Percentiles rank a stretch among this genome's conserved stretches.
These are phyloP conservation scores for Mangifera indica DNA, from an alignment of 345 rosid genomes.

Conservation along the genomic window DNA sequence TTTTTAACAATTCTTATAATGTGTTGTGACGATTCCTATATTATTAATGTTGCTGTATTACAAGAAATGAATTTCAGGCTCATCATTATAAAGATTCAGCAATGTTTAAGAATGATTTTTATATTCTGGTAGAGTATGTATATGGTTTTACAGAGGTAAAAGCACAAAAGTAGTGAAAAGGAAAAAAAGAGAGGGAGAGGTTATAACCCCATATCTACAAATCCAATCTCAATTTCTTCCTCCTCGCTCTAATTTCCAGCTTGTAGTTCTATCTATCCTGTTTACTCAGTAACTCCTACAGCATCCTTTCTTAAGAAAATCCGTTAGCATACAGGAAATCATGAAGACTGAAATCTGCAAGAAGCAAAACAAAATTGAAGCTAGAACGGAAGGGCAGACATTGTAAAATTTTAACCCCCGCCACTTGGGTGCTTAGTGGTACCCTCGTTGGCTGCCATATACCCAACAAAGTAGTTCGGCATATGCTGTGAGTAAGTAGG, in stretches of 20 bases:
- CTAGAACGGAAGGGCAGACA: not conserved
- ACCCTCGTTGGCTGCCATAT: constrained; percentile 25
- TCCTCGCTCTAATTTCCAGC: not conserved
- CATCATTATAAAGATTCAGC: too few species aligned
- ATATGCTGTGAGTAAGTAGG: constrained; percentile 43
- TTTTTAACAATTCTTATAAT: too few species aligned
- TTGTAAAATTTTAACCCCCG: constrained; percentile 10
- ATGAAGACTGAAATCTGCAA: not conserved
- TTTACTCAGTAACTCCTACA: not conserved
- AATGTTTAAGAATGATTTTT: not conserved
- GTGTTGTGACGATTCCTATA: too few species aligned
- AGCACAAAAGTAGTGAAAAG: too few species aligned
- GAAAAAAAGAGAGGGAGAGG: too few species aligned
- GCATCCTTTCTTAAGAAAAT: not conserved
- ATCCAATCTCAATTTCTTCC: not conserved
- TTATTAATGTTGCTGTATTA: too few species aligned
- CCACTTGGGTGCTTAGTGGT: constrained; percentile 26
- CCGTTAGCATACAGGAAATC: not conserved
- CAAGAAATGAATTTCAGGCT: too few species aligned
- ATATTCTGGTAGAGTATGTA: not conserved
- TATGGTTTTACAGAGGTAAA: not conserved
- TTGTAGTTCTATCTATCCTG: not conserved
- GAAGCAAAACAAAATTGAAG: not conserved
- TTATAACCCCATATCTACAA: not conserved
- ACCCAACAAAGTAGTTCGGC: constrained; percentile 44